Conservation (phyloP, 2,329 filamentous ascomycete species). For the Paecilomyces variotii region DNA sequence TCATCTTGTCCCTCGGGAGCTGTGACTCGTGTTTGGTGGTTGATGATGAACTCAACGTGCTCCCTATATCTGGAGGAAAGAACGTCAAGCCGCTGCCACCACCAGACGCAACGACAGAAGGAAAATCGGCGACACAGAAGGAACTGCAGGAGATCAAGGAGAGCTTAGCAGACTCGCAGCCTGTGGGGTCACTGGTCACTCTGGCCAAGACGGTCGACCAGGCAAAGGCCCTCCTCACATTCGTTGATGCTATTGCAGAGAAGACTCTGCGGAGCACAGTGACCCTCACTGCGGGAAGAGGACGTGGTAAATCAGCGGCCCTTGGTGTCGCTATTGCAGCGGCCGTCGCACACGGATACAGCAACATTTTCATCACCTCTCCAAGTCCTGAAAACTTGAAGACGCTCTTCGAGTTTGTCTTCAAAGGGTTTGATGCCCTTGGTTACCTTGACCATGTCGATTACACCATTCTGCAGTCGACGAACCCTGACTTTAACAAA, state of each 20-base stretch:
- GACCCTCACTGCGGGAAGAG: constrained; percentile 83
- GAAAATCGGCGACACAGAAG: constrained; percentile 58
- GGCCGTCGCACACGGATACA: constrained; percentile 91
- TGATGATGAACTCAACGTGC: constrained; percentile 93
- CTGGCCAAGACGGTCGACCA: constrained; percentile 90
- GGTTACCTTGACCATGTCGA: constrained; percentile 92
- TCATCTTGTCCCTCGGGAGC: constrained; percentile 88
- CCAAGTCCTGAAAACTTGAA: constrained; percentile 97
- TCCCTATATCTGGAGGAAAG: constrained; percentile 94
- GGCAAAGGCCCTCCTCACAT: constrained; percentile 91
- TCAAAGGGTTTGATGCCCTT: constrained; percentile 94
- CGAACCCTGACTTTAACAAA: constrained; percentile 98
- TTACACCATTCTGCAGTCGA: constrained; percentile 96
- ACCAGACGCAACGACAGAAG: constrained; percentile 63
- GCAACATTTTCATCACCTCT: constrained; percentile 98
- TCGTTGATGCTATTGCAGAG: constrained; percentile 91
- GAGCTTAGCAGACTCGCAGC: constrained; percentile 73
- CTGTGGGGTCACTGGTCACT: constrained; percentile 73
- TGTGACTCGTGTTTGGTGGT: constrained; percentile 93
- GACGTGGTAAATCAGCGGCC: constrained; percentile 93
- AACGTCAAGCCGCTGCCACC: constrained; percentile 75
- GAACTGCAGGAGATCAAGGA: constrained; percentile 86
- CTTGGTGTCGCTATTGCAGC: constrained; percentile 90
- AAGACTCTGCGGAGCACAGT: constrained; percentile 94
- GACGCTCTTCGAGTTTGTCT: constrained; percentile 95